Evolutionary conservation across 148 eudicot genomes (phyloP).

Genomic region (Selenicereus undatus): DNA sequence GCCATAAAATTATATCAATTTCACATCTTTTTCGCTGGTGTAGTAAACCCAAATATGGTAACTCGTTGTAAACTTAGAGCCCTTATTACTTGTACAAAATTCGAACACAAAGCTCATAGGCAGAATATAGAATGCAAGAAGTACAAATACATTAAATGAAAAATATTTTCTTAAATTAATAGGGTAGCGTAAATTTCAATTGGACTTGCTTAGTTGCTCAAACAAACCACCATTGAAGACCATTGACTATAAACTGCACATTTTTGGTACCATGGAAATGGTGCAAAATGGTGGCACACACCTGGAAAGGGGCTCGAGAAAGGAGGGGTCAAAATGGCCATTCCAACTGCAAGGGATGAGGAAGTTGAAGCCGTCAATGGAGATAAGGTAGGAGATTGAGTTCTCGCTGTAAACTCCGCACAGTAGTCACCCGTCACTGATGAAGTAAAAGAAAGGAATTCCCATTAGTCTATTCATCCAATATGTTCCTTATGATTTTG

Average conservation of each 20-base stretch:
- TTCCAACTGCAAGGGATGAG: slow-evolving; percentile 95
- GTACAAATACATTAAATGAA: too few species aligned
- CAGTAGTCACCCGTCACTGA: slow-evolving; percentile 82
- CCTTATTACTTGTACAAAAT: not conserved
- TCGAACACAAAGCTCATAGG: not conserved
- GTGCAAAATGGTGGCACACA: slow-evolving; percentile 15
- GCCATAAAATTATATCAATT: too few species aligned
- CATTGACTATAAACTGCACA: not conserved
- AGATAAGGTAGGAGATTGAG: slow-evolving; percentile 78
- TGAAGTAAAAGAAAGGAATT: too few species aligned
- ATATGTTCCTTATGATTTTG: too few species aligned
- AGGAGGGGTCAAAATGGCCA: too few species aligned
- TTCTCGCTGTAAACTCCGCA: slow-evolving; percentile 90
- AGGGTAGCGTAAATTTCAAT: not conserved
- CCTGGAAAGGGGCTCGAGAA: too few species aligned
- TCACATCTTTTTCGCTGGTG: not conserved
- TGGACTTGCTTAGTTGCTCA: not conserved
- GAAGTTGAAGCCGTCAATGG: slow-evolving; percentile 86
- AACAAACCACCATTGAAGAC: not conserved
- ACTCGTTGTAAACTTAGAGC: not conserved
- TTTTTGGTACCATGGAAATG: not conserved
- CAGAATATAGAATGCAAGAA: too few species aligned
- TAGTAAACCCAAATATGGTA: not conserved
- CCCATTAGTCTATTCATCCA: too few species aligned
- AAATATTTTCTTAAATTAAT: too few species aligned